Conservation (phyloP, 495 filamentous ascomycete species). For the Chaetomium cochliodes region DNA sequence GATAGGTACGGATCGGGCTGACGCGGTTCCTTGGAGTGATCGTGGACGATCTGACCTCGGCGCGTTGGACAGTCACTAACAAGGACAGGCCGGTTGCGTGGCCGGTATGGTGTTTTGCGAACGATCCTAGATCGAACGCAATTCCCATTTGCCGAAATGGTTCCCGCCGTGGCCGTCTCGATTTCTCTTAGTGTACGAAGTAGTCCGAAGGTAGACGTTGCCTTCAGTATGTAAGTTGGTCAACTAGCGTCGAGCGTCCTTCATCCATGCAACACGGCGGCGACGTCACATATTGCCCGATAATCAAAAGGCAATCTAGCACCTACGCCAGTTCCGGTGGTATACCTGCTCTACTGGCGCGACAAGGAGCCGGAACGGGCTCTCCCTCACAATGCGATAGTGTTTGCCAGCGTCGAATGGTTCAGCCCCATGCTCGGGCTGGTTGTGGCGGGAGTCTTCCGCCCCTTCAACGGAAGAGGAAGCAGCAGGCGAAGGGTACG, state of each 20-base stretch:
- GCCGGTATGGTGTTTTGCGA: neutral
- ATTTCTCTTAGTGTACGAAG: slow-evolving; percentile 3
- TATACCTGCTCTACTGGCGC: slow-evolving; percentile 22
- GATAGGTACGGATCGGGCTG: neutral
- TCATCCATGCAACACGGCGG: slow-evolving; percentile 10
- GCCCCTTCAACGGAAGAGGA: slow-evolving; percentile 11
- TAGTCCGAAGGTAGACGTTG: neutral
- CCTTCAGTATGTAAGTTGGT: neutral
- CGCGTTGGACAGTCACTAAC: too few species aligned
- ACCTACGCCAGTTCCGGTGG: slow-evolving; percentile 32
- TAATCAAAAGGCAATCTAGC: slow-evolving; percentile 35
- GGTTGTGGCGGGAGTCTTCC: slow-evolving; percentile 21
- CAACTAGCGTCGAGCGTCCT: slow-evolving; percentile 11
- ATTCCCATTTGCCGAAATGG: slow-evolving; percentile 12
- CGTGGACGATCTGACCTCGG: too few species aligned
- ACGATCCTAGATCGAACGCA: neutral
- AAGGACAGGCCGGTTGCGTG: neutral
- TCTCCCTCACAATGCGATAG: neutral
- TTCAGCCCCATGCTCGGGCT: slow-evolving; percentile 2
- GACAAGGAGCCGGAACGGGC: slow-evolving; percentile 1
- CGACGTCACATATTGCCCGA: slow-evolving; percentile 28
- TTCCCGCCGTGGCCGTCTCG: neutral
- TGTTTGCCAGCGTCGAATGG: neutral
- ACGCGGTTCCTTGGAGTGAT: too few species aligned
- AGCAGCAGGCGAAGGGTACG: slow-evolving; percentile 13